Percentiles rank a stretch among this genome's conserved stretches.
These are phyloP conservation scores for Neocatenulostroma microsporum DNA, from an alignment of 2,329 filamentous ascomycete genomes.

Conservation along the genomic window DNA sequence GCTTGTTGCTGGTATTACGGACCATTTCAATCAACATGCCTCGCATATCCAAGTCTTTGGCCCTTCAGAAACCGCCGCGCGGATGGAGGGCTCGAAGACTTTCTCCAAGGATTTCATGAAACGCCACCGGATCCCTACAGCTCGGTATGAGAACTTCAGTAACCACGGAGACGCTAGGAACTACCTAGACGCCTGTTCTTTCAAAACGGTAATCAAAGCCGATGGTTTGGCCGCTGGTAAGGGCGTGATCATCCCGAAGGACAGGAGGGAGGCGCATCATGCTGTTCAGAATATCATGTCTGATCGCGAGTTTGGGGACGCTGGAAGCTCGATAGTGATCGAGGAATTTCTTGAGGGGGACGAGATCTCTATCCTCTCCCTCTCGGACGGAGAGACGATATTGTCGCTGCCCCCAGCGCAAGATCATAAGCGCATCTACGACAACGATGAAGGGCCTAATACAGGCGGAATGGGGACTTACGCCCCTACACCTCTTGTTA, in stretches of 20 bases:
- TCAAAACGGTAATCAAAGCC: constrained; percentile 88
- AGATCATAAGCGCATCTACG: constrained; percentile 91
- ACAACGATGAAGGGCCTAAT: constrained; percentile 84
- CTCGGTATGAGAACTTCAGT: constrained; percentile 76
- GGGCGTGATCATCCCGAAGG: constrained; percentile 81
- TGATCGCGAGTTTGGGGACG: constrained; percentile 73
- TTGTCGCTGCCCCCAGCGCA: constrained; percentile 82
- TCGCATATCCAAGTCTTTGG: constrained; percentile 70
- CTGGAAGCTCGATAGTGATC: constrained; percentile 86
- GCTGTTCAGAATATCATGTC: constrained; percentile 88
- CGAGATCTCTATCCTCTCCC: constrained; percentile 83
- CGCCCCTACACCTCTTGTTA: constrained; percentile 56
- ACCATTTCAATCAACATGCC: constrained; percentile 57
- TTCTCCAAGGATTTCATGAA: constrained; percentile 99
- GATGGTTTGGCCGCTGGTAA: constrained; percentile 88
- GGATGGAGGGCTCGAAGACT: constrained; percentile 92
- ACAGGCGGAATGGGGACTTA: constrained; percentile 98
- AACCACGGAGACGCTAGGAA: constrained; percentile 32
- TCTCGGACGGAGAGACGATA: constrained; percentile 82
- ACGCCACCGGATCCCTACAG: constrained; percentile 80
- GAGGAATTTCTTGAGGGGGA: constrained; percentile 90
- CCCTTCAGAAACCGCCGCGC: constrained; percentile 72
- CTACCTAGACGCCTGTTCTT: constrained; percentile 64
- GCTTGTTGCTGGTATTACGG: constrained; percentile 80
- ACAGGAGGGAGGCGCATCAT: constrained; percentile 71